Evolutionary conservation across 345 rosid genomes (phyloP), one percentile per base, ranked within the genome.

Genomic region (Arabidopsis suecica): DNA sequence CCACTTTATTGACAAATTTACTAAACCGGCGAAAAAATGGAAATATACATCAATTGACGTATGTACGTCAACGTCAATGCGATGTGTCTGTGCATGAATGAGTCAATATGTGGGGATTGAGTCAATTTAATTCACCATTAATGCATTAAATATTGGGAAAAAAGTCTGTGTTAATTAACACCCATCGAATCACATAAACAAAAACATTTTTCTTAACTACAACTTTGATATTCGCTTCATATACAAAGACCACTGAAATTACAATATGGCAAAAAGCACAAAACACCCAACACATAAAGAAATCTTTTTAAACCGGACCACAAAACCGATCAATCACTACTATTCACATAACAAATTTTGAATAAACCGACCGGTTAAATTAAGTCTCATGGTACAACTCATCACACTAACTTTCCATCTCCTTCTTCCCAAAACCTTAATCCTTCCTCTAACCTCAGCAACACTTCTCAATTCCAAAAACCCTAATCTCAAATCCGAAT

Each of bases 381-480:
- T 71, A 1, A 77, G 77, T 40, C 42, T 71, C 81, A 77, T 77
- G 48, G 56, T 77, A 71, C 81, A 77, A 13, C 77, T 71, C 81
- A 77, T 57, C 1, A 56, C 72, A 64, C 72, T 53, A 30, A 48
- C 8, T 6, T 20, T 33, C 80, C 67, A 71, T 40, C 37, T 58
- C 0, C 32, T 71, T 36, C 72, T 78, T 11, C 76, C 76, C 72
- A 77, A 48, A 3, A 77, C 76, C 36, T 57, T 71, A 32, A 88
- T 80, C 25, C 30, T 77, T 16, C 96, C 96, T 12, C 57, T 72
- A 61, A 90, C 5, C 64, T 73, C 55, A 2, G 78, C 91, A 34
- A 74, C 54, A 62, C 79, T 75, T 2, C 18, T 84, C 41, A 88
- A 62, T 36, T 75, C 77, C 86, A 90, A 48, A 22, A 58, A 63